These are phyloP conservation scores for Aureobasidium uvarum DNA, from an alignment of 2,329 filamentous ascomycete genomes.

Conservation along the genomic window DNA sequence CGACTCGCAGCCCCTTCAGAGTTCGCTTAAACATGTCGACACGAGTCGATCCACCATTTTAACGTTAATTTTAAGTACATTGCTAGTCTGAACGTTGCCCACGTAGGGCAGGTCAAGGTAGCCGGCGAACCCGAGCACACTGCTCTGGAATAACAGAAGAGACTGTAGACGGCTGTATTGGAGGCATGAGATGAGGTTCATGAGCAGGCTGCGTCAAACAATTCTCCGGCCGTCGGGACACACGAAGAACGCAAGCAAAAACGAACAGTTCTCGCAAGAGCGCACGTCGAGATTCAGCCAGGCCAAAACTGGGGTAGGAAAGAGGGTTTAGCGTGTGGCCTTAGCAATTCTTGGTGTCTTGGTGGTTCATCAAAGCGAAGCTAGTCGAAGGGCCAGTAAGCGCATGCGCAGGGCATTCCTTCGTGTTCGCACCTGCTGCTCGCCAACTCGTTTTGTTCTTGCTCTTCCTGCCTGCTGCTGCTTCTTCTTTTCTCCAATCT, in stretches of 20 bases:
- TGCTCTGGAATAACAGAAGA: not conserved
- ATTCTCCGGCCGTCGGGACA: not conserved
- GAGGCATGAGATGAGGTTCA: not conserved
- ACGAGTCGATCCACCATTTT: constrained; percentile 8
- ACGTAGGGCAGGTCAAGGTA: not conserved
- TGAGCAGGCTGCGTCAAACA: too few relatives aligned
- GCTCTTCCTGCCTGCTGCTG: not conserved
- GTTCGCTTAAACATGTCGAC: constrained; percentile 13
- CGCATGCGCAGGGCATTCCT: constrained; percentile 22
- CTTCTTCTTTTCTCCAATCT: not conserved
- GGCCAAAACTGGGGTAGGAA: constrained; percentile 11
- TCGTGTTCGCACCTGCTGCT: constrained; percentile 2
- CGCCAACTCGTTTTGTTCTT: constrained; percentile 8
- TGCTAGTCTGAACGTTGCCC: constrained; percentile 2
- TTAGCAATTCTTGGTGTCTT: constrained; percentile 20
- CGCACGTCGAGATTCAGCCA: not conserved
- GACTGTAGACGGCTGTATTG: not conserved
- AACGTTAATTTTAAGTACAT: constrained; percentile 17
- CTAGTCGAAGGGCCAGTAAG: constrained; percentile 13
- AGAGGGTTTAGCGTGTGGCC: constrained; percentile 5
- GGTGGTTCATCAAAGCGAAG: constrained; percentile 14
- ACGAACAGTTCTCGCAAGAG: not conserved
- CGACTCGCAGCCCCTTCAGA: not conserved
- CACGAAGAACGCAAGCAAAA: not conserved
- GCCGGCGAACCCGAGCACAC: not conserved